Base-by-base conservation (phyloP, 768 basidiomycete species). In the Crucibulum laeve region DNA sequence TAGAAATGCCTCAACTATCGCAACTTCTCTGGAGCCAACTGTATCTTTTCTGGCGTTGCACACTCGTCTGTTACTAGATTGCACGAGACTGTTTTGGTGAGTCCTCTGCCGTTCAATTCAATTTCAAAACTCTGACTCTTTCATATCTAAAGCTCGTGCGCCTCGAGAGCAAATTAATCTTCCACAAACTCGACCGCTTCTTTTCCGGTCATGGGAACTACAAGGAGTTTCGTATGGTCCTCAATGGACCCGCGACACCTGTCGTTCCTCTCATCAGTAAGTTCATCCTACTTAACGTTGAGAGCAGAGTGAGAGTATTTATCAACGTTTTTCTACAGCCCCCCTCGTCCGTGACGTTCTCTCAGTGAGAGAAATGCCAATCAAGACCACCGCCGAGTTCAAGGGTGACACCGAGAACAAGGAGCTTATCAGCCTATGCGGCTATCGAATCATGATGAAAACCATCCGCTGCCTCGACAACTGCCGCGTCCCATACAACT, bases 381-480 rank as follows among this genome's bases (percentile, higher is more conserved):
- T 30, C 43, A 48, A 3, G 53, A 40, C 3, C 45, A 51, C 14
- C 3, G 14, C 6, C n/a, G 14, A 19, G 14, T 19, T 5, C 10
- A 19, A 13, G 35, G 2, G 19, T 18, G 34, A 52, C 22, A 41
- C 44, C 23, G 26, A 42, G 35, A 40, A 53, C 18, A 47, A 53
- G 26, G 42, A 11, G 0, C 43, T 71, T 24, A 66, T 76, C 34
- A 70, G 71, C 41, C 42, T 75, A 41, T 57, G 56, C 38, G 61
- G 61, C 3, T 73, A 65, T 44, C 62, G 65, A 17, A 56, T 63
- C 5, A 55, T 70, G 25, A 55, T 60, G 4, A 69, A 68, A 53
- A 72, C 67, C 8, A 67, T 73, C 14, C 59, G 65, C 46, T 62
- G 74, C 3, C 70, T 79, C 65, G 74, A 79, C 45, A 64, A 61